Evolutionary conservation across 2,329 filamentous ascomycete species (phyloP), one percentile per base, ranked within the genome.

Genomic region (Xylaria sp.): DNA sequence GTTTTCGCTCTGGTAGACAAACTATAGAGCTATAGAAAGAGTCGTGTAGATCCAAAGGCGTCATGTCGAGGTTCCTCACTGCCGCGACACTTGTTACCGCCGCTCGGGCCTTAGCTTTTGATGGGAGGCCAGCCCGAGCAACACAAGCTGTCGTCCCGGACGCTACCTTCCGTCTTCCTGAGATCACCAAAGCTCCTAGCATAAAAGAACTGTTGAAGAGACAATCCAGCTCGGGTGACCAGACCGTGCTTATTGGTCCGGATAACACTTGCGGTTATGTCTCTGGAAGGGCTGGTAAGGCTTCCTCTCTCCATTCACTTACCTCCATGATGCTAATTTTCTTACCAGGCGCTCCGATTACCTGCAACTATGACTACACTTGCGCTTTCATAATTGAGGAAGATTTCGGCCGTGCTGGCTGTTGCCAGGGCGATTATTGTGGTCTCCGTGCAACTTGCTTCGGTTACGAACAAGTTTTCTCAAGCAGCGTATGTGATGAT

Each of bases 221-320:
- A 65, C 75, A 77, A 57, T 18, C 60, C 1, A 71, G 69, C 54
- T 18, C 60, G 2, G 71, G 69, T n/a, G 75, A 69, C n/a, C 67
- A 76, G 21, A 82, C 79, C 0, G 79, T 83, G 32, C 78, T 85
- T n/a, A 74, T 84, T 63, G 85, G 81, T 12, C 82, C 83, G 1
- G 84, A 86, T 72, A 84, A 84, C 68, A 85, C 83, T 0, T 87
- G 85, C 67, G 85, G 85, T 70, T 87, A 80, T 73, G 75, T 87
- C 47, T 79, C 78, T 35, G 85, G 81, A 37, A 78, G 76, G 32
- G 63, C 78, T 13, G 78, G 81, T 83, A 73, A 65, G 75, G 23
- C 35, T n/a, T 21, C 44, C 6, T 57, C 10, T 5, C 5, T 40
- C 16, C 29, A 18, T 37, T 1, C 25, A 6, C 5, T 8, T 35